Evolutionary conservation across 108 stramenopile genomes (phyloP).

Genomic region (Discostella pseudostelligera): DNA sequence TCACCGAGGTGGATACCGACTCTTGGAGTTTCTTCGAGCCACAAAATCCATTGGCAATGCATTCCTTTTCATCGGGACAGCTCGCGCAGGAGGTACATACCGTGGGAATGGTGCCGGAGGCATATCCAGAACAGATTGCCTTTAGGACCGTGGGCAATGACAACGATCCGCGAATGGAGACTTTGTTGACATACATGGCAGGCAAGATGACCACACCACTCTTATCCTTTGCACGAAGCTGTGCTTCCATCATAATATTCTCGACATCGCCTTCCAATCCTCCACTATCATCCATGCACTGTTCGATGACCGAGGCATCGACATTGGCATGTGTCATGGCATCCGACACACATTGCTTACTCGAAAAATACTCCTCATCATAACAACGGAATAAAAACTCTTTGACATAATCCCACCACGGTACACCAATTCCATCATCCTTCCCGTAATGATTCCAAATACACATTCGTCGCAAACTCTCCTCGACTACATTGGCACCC

Average conservation of each 20-base stretch:
- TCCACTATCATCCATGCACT: slow-evolving; percentile 87
- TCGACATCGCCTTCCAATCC: slow-evolving; percentile 50
- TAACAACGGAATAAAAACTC: slow-evolving; percentile 72
- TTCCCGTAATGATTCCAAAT: slow-evolving; percentile 72
- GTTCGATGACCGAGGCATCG: slow-evolving; percentile 57
- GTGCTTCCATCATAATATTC: slow-evolving; percentile 75
- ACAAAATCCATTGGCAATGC: slow-evolving; percentile 47
- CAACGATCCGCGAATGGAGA: slow-evolving; percentile 81
- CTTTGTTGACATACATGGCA: slow-evolving; percentile 85
- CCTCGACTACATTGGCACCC: slow-evolving; percentile 86
- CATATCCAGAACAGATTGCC: slow-evolving; percentile 90
- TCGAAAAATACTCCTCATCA: slow-evolving; percentile 56
- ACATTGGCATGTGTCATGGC: slow-evolving; percentile 74
- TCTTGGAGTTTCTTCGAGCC: slow-evolving; percentile 47
- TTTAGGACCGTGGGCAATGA: slow-evolving; percentile 70
- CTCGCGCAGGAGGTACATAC: slow-evolving; percentile 63
- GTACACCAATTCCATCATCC: slow-evolving; percentile 64
- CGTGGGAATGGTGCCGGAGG: slow-evolving; percentile 69
- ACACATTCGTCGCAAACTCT: slow-evolving; percentile 84
- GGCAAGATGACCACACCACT: slow-evolving; percentile 82
- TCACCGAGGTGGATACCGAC: slow-evolving; percentile 35
- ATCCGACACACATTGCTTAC: slow-evolving; percentile 76
- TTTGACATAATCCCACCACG: slow-evolving; percentile 89
- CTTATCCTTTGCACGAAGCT: slow-evolving; percentile 55
- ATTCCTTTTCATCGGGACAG: slow-evolving; percentile 38